These are phyloP conservation scores for Babesia divergens DNA, from an alignment of 169 alveolate species.

Conservation along the genomic window DNA sequence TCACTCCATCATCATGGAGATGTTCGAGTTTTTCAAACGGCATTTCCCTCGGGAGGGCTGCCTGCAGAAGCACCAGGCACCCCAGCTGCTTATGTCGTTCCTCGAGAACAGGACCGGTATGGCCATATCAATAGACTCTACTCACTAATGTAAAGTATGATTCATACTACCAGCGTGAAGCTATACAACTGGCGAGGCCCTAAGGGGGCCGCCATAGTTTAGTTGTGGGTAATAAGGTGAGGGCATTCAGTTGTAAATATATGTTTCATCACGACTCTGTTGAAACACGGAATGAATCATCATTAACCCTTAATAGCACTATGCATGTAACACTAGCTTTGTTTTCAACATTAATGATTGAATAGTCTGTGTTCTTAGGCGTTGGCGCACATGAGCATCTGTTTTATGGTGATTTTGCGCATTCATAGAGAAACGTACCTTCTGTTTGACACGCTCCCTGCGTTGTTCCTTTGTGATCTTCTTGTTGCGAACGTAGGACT, in stretches of 20 bases:
- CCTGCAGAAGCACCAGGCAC: slow-evolving; percentile 51
- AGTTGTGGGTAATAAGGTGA: background rate
- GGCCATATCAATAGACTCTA: no score
- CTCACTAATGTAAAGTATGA: no score
- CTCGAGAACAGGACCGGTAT: slow-evolving; percentile 24
- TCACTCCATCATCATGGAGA: slow-evolving; percentile 52
- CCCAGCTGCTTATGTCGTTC: slow-evolving; percentile 49
- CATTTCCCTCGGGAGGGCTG: slow-evolving; percentile 27
- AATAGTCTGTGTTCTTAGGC: background rate
- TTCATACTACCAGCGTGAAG: no score
- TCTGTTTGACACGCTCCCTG: slow-evolving; percentile 89
- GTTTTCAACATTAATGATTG: background rate
- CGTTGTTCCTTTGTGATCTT: slow-evolving; percentile 90
- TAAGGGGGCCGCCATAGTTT: no score
- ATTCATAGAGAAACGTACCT: slow-evolving; percentile 79
- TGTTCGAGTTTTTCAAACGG: slow-evolving; percentile 21
- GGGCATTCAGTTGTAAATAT: slow-evolving; percentile 1
- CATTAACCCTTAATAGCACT: slow-evolving; percentile 5
- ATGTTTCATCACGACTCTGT: slow-evolving; percentile 42
- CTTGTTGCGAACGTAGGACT: slow-evolving; percentile 85
- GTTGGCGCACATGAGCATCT: slow-evolving; percentile 34
- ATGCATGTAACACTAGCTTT: background rate
- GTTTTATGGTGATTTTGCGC: background rate
- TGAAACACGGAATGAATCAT: slow-evolving; percentile 54
- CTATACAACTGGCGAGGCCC: no score